phyloP scores from a whole-genome alignment of 371 early-diverging fungal species.

The Chytridium lagenaria region DNA sequence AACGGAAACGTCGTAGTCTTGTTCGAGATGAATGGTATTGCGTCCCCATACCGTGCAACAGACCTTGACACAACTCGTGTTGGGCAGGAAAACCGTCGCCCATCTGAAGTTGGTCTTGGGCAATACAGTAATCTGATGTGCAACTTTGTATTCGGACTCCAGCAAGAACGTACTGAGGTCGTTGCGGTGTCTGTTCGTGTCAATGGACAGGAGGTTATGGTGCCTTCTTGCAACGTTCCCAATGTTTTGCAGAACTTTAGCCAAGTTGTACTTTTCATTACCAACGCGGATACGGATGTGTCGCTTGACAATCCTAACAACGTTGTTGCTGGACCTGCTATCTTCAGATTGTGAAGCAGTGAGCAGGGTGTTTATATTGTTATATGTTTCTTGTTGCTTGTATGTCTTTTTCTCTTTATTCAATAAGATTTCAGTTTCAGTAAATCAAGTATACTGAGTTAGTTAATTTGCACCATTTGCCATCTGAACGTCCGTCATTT shows the following conservation, averaged over 20 bases:
- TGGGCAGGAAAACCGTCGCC: neutral
- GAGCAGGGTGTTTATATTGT: neutral
- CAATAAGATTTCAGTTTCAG: too few species aligned
- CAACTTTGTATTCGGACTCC: slow-evolving; percentile 35
- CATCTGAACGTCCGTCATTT: too few species aligned
- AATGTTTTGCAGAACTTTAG: slow-evolving; percentile 18
- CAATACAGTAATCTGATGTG: slow-evolving; percentile 26
- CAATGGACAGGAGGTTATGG: neutral
- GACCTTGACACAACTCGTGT: neutral
- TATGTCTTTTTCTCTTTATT: too few species aligned
- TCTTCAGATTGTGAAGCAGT: slow-evolving; percentile 19
- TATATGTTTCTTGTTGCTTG: too few species aligned
- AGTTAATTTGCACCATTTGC: too few species aligned
- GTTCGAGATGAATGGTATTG: slow-evolving; percentile 24
- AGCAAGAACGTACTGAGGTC: slow-evolving; percentile 26
- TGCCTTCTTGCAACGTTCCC: slow-evolving; percentile 33
- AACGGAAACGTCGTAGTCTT: slow-evolving; percentile 31
- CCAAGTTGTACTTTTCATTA: slow-evolving; percentile 38
- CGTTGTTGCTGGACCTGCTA: slow-evolving; percentile 46
- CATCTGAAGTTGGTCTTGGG: slow-evolving; percentile 7
- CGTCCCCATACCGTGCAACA: neutral
- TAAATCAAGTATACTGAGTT: too few species aligned
- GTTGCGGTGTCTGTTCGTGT: neutral
- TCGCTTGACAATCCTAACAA: slow-evolving; percentile 36
- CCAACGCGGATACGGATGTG: slow-evolving; percentile 37